A percentile compares a stretch with the other conserved stretches of the same genome.
These are phyloP conservation scores for Scenedesmus sp. DNA, from an alignment of 163 green algal genomes.

Conservation along the genomic window DNA sequence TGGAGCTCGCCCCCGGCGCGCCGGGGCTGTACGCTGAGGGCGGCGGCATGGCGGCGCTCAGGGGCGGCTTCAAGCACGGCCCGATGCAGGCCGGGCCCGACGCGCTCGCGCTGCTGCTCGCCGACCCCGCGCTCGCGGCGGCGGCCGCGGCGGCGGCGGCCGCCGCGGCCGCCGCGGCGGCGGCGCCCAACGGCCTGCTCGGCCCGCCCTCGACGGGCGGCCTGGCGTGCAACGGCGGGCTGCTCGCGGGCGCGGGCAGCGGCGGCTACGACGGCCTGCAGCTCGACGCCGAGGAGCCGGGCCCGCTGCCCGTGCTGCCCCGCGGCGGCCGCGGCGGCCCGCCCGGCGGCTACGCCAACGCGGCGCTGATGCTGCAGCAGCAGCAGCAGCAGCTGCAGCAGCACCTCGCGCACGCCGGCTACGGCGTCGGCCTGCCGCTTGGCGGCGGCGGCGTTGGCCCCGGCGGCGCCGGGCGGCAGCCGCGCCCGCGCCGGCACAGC, in stretches of 20 bases:
- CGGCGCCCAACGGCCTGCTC: background rate
- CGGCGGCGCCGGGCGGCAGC: background rate
- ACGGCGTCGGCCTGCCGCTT: no score
- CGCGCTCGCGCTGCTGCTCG: constrained; percentile 16
- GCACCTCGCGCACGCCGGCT: background rate
- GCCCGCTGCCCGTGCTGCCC: constrained; percentile 23
- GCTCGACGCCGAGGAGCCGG: constrained; percentile 10
- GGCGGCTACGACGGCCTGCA: background rate
- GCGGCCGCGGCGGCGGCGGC: background rate
- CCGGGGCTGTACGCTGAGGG: no score
- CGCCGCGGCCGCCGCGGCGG: background rate
- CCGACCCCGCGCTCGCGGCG: background rate
- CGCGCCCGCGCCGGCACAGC: constrained; percentile 14
- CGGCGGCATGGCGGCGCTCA: background rate
- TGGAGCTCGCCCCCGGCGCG: no score
- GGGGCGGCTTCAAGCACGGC: constrained; percentile 1
- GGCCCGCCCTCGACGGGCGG: background rate
- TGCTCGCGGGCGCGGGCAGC: no score
- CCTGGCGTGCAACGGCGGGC: constrained; percentile 1
- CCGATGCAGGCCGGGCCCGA: no score
- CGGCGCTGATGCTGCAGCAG: constrained; percentile 21
- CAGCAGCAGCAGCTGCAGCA: constrained; percentile 31
- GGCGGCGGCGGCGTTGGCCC: no score
- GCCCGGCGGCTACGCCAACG: background rate
- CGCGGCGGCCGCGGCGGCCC: background rate